Conservation (phyloP, 179 eudicot species). For the Spergularia azorica region DNA sequence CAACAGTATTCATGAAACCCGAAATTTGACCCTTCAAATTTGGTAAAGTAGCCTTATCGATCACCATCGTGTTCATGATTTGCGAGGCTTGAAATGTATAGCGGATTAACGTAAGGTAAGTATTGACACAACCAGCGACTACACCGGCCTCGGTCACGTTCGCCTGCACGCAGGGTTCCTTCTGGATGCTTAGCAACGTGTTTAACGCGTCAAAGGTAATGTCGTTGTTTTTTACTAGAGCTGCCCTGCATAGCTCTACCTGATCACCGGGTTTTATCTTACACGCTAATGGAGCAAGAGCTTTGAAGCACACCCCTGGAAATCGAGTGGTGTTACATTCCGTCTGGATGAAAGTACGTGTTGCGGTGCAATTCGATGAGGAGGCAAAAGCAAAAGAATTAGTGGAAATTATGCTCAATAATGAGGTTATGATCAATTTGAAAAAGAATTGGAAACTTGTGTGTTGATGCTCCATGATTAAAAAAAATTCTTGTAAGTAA, state of each 20-base stretch:
- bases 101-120: too few relatives aligned
- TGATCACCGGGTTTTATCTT: slow-evolving; percentile 20
- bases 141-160: too few relatives aligned
- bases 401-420: neutral
- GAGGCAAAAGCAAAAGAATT: neutral
- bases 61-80: too few relatives aligned
- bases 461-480: neutral
- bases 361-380: neutral
- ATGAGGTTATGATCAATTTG: neutral
- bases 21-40: too few relatives aligned
- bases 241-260: slow-evolving; percentile 6
- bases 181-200: neutral
- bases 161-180: neutral
- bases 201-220: slow-evolving; percentile 10
- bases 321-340: slow-evolving; percentile 17
- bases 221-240: neutral
- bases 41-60: too few relatives aligned
- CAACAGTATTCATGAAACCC: too few relatives aligned
- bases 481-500: too few relatives aligned
- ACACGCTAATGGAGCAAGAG: neutral
- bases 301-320: neutral
- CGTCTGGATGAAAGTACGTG: neutral
- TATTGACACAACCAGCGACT: too few relatives aligned
- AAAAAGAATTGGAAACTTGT: neutral
- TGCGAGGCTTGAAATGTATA: too few relatives aligned